phyloP scores from a whole-genome alignment of 306 rosid species.

The Medicago arabica region DNA sequence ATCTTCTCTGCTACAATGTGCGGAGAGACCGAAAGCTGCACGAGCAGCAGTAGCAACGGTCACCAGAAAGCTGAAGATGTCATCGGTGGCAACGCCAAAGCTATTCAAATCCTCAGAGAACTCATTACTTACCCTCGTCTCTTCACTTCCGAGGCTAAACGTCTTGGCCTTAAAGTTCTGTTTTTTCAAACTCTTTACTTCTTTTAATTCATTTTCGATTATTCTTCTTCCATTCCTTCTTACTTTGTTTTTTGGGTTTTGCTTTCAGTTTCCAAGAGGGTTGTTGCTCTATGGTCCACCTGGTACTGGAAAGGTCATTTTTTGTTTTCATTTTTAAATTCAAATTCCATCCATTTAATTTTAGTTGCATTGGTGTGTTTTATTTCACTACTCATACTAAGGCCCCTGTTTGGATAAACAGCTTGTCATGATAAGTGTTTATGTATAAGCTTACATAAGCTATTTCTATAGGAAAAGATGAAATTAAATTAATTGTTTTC shows the following conservation, averaged over 20 bases:
- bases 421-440: no score
- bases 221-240: conserved; percentile 3
- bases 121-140: conserved; percentile 72
- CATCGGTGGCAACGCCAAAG: conserved; percentile 75
- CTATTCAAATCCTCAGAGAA: conserved; percentile 78
- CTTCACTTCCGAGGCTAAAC: conserved; percentile 57
- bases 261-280: conserved; percentile 85
- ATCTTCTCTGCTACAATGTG: background rate
- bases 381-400: no score
- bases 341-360: no score
- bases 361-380: no score
- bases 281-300: conserved; percentile 91
- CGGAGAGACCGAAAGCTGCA: conserved; percentile 32
- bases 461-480: no score
- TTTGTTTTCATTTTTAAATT: no score
- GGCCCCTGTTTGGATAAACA: no score
- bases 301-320: conserved; percentile 85
- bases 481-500: background rate
- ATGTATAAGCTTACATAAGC: no score
- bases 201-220: background rate
- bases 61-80: conserved; percentile 77
- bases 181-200: background rate
- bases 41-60: background rate
- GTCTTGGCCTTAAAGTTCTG: conserved; percentile 71
- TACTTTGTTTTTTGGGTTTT: conserved; percentile 39